Evolutionary conservation across 345 rosid genomes (phyloP), one percentile per base, ranked within the genome.

Genomic region (Ceriops decandra): DNA sequence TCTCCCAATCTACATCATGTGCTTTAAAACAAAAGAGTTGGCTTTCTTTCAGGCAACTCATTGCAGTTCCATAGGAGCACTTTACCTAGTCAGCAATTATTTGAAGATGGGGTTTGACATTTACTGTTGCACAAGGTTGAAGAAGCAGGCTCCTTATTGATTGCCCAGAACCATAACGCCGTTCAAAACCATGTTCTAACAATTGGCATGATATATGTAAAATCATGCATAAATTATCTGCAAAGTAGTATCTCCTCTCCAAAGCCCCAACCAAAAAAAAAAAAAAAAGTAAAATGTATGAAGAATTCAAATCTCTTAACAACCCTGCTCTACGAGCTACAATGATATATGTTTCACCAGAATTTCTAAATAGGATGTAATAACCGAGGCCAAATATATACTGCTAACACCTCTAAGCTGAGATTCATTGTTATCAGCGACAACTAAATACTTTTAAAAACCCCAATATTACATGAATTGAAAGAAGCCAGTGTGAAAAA

Each of bases 1-100:
- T 87, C 74, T 86, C 82, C 46, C 71, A 66, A 81, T 91, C 89
- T 7, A 91, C 79, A 21, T 97, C 97, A 2, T 95, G 90, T 4
- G 97, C 97, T 72, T 73, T 90, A 57, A 95, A 86, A 83, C 91
- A 95, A 84, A 95, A 95, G 42, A 91, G 84, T 54, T 89, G 96
- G 78, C 87, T 82, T 53, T 89, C 93, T 75, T 93, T 97, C 0
- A 90, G 81, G 80, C 90, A 96, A 36, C 95, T 88, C 61, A 88
- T 90, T 0, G 99, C 99, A 79, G 97, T 96, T 74, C 97, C 97
- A 22, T 95, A 95, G 10, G 96, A 87, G 82, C 97, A 95, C 74
- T 88, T 91, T 15, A 95, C 97, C 47, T 90, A 91, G 8, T 91
- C 89, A 0, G 99, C 96, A 66, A 95, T 84, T 59, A 89, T 95